These are phyloP conservation scores for Thelephora ganbajun DNA, from an alignment of 768 basidiomycete species.

Conservation along the genomic window DNA sequence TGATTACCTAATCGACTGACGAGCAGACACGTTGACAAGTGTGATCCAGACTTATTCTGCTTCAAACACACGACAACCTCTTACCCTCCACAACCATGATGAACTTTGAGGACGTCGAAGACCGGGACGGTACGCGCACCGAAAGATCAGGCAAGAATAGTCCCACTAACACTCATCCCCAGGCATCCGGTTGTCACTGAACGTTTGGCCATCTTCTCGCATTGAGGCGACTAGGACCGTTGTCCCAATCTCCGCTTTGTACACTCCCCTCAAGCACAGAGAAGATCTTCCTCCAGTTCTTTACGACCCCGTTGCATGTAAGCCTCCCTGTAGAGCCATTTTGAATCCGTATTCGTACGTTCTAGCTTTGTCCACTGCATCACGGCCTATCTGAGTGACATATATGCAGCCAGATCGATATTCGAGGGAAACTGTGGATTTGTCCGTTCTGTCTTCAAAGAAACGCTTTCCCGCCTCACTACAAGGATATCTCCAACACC, in stretches of 20 bases:
- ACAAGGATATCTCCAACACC: conserved; percentile 95
- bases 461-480: conserved; percentile 95
- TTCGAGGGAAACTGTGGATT: conserved; percentile 97
- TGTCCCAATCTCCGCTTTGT: conserved; percentile 95
- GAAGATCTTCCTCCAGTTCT: conserved; percentile 92
- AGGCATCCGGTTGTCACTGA: conserved; percentile 97
- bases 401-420: conserved; percentile 81
- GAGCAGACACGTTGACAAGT: too few species aligned
- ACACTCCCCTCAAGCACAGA: conserved; percentile 87
- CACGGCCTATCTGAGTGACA: conserved; percentile 2
- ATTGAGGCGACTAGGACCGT: conserved; percentile 97
- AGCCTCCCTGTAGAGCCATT: conserved; percentile 93
- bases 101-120: conserved; percentile 95
- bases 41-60: background rate
- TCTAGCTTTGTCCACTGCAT: background rate
- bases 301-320: conserved; percentile 98
- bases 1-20: too few species aligned
- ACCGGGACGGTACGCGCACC: conserved; percentile 70
- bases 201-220: conserved; percentile 95
- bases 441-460: conserved; percentile 97
- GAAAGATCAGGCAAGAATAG: background rate
- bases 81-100: conserved; percentile 29
- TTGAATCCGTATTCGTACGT: conserved; percentile 93
- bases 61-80: background rate
- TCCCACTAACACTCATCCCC: conserved; percentile 1